Percentiles rank a stretch among this genome's conserved stretches.
Evolutionary conservation across 202 grass and related monocot species (phyloP).

Genomic region (Zizania palustris): DNA sequence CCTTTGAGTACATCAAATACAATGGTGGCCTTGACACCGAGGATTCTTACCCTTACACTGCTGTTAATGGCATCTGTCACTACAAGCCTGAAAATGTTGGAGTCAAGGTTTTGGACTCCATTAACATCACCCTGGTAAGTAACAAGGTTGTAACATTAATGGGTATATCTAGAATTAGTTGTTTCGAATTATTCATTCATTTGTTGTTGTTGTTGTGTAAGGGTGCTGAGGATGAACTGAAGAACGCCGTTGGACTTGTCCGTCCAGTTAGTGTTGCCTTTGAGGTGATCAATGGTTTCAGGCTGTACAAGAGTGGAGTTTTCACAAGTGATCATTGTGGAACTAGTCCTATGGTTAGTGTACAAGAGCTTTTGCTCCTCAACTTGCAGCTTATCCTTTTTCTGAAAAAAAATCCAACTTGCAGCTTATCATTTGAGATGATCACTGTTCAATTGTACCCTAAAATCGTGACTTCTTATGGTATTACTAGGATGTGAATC

Average conservation of each 20-base stretch:
- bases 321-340: conserved; percentile 81
- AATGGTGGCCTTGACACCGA: conserved; percentile 95
- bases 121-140: conserved; percentile 92
- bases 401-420: neutral
- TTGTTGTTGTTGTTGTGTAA: conserved; percentile 50
- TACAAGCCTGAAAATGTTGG: conserved; percentile 63
- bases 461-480: conserved; percentile 20
- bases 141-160: conserved; percentile 4
- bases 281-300: conserved; percentile 67
- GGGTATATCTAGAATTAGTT: conserved; percentile 2
- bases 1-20: conserved; percentile 97
- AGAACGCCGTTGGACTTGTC: conserved; percentile 91
- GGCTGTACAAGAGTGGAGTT: conserved; percentile 81
- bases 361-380: neutral
- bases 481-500: conserved; percentile 84
- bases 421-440: neutral
- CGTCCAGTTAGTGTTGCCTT: conserved; percentile 96
- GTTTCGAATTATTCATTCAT: neutral
- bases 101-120: conserved; percentile 68
- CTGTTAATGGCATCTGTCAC: conserved; percentile 75
- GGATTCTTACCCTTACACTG: conserved; percentile 85
- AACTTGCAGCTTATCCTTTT: no score
- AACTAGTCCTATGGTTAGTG: conserved; percentile 67
- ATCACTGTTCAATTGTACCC: neutral
- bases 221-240: conserved; percentile 87